Base-by-base conservation (phyloP, 495 filamentous ascomycete species). In the Penicillium antarcticum region DNA sequence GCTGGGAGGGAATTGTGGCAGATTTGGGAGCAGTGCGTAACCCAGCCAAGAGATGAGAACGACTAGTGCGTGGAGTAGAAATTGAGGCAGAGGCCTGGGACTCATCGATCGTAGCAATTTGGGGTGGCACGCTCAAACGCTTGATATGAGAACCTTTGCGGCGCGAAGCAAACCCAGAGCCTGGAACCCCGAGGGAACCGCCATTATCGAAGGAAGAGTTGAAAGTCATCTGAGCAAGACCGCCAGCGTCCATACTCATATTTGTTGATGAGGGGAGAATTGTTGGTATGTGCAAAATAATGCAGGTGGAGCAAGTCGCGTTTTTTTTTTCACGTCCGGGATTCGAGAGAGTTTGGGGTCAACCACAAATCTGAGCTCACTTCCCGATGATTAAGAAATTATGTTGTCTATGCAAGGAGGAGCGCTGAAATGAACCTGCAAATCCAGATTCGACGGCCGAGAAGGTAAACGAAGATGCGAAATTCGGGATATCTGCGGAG, bases 171-270 rank as follows among this genome's bases (percentile, higher is more conserved):
- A 95, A 87, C 53, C 88, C 87, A 55, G 87, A 86, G 55, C 80
- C 73, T 14, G 89, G 85, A 67, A 87, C 83, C 51, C 85, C 87
- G 62, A 94, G 74, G 56, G 77, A 78, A 53, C 62, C 63, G 66
- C 83, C 84, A 74, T 80, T 79, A 69, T 80, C 76, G 69, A 81
- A 79, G 64, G 82, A 76, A 58, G 76, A 87, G 75, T 88, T 87
- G 81, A 92, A 95, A 71, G 89, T 87, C 95, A 98, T 97, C 80
- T 96, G 94, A 91, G 92, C 87, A 80, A 96, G 89, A 91, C 91
- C 91, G 82, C 92, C 94, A 82, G 92, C 84, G 91, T 96, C 87
- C 84, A 96, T 94, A 80, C 87, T 91, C 88, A 85, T 76, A 51
- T 54, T 77, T 61, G 52, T 57, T 33, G 42, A 61, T 45, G 42